Conservation (phyloP, 495 filamentous ascomycete genomes). For the Aspergillus diversus region DNA sequence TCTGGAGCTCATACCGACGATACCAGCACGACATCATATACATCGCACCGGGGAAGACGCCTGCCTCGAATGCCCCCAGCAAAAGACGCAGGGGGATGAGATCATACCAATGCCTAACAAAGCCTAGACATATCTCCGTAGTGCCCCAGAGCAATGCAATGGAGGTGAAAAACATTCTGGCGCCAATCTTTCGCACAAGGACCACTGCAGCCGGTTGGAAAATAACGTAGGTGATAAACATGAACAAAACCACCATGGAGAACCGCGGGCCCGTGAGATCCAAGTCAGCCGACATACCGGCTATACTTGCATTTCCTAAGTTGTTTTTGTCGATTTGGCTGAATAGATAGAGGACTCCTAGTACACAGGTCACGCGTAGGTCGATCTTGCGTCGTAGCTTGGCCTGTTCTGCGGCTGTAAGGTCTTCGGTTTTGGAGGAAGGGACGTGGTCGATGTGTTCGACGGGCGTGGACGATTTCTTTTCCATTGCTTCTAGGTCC, state of each 20-base stretch:
- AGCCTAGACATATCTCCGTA: neutral
- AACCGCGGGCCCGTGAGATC: neutral
- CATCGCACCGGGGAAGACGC: slow-evolving; percentile 56
- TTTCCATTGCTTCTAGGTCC: no score
- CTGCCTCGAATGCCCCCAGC: slow-evolving; percentile 58
- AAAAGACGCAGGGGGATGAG: slow-evolving; percentile 54
- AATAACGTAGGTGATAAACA: slow-evolving; percentile 4
- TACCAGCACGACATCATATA: slow-evolving; percentile 61
- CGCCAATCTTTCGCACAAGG: neutral
- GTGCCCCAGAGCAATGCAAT: slow-evolving; percentile 10
- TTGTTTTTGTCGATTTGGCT: slow-evolving; percentile 6
- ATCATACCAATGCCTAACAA: slow-evolving; percentile 33
- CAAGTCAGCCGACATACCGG: neutral
- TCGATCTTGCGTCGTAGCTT: slow-evolving; percentile 6
- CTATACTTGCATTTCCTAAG: slow-evolving; percentile 1
- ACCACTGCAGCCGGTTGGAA: neutral
- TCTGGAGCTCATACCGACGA: slow-evolving; percentile 35
- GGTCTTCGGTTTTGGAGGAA: neutral
- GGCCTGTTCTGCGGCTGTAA: neutral
- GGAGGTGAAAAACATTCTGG: neutral
- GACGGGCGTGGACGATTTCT: neutral
- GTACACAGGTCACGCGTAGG: neutral
- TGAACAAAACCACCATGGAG: slow-evolving; percentile 2
- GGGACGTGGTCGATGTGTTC: neutral
- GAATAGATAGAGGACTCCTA: neutral